Base-by-base conservation (phyloP, 2,329 filamentous ascomycete species). In the Trichothecium roseum region DNA sequence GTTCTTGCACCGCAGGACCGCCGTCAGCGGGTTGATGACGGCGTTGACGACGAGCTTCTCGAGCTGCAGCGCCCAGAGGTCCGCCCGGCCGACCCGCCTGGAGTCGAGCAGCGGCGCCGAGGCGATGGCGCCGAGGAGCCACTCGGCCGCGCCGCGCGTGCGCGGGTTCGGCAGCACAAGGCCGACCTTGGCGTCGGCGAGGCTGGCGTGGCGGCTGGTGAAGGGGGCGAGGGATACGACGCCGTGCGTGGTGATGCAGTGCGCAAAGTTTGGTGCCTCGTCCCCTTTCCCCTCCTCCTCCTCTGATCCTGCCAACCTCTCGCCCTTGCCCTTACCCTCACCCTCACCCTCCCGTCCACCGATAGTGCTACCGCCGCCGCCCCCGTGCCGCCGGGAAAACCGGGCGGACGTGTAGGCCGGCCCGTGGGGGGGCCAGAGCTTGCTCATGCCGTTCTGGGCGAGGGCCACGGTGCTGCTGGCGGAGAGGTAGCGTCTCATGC, bases 391-490 rank as follows among this genome's bases (percentile, higher is more conserved):
- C 20, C 20, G 20, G 2, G 52, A 44, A 37, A 63, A 72, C 14
- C 69, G 57, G 36, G 57, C 49, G 2, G 47, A 42, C 26, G 55
- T 53, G 47, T 73, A 74, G 2, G 50, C 39, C 4, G 46, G 44
- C 3, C 69, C 69, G 34, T 64, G 52, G 7, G 71, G 71, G 17
- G 70, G 69, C 71, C 71, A 75, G 13, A 74, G 53, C 43, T 64
- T 68, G 22, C 84, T 87, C 75, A 95, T 82, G 32, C 89, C 89
- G 48, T 94, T 94, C 48, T 95, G 88, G 17, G 85, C 62, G 48
- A 95, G 84, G 10, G 81, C 68, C n/a, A 95, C 74, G 0, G 84
- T 82, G n/a, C 79, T 84, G 4, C 67, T 56, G 3, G 61, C 55
- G 42, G 76, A 69, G 3, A 78, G 68, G 35, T 94, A 73, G 1